Conservation (phyloP, 2,329 filamentous ascomycete genomes). For the Fusarium brevicatenulatum region DNA sequence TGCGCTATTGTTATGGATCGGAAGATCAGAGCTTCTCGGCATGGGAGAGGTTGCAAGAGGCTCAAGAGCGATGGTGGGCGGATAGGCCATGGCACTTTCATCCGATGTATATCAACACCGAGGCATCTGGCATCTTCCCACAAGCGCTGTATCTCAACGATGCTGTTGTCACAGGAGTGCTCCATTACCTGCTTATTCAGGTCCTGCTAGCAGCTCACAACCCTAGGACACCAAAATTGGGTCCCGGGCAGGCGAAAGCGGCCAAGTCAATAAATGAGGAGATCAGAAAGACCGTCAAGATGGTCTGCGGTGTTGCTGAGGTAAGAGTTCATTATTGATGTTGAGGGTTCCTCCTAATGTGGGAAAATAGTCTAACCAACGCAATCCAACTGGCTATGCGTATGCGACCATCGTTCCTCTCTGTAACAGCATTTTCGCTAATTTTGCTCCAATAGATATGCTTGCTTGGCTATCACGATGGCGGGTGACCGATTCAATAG, state of each 20-base stretch:
- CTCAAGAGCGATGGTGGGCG: conserved; percentile 44
- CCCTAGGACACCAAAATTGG: conserved; percentile 41
- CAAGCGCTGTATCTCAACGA: conserved; percentile 44
- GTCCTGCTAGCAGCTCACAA: conserved; percentile 45
- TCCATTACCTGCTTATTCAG: conserved; percentile 44
- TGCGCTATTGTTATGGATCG: conserved; percentile 44
- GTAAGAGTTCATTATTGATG: background rate
- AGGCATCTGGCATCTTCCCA: conserved; percentile 27
- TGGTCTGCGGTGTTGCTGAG: conserved; percentile 46
- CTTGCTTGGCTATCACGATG: conserved; percentile 45
- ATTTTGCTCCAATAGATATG: conserved; percentile 33
- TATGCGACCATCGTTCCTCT: background rate
- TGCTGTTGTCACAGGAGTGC: conserved; percentile 43
- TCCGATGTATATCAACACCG: conserved; percentile 39
- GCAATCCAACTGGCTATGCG: conserved; percentile 37
- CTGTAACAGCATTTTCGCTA: background rate
- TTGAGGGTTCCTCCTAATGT: background rate
- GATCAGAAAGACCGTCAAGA: conserved; percentile 43
- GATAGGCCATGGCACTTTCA: conserved; percentile 45
- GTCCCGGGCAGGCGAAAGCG: conserved; percentile 40
- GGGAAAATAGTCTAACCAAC: conserved; percentile 33
- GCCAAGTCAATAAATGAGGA: conserved; percentile 43
- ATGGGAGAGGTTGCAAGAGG: conserved; percentile 37
- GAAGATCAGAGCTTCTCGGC: conserved; percentile 41
- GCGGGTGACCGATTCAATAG: conserved; percentile 53